phyloP scores from a whole-genome alignment of 2,329 filamentous ascomycete species.

The Cladosporium sp. region DNA sequence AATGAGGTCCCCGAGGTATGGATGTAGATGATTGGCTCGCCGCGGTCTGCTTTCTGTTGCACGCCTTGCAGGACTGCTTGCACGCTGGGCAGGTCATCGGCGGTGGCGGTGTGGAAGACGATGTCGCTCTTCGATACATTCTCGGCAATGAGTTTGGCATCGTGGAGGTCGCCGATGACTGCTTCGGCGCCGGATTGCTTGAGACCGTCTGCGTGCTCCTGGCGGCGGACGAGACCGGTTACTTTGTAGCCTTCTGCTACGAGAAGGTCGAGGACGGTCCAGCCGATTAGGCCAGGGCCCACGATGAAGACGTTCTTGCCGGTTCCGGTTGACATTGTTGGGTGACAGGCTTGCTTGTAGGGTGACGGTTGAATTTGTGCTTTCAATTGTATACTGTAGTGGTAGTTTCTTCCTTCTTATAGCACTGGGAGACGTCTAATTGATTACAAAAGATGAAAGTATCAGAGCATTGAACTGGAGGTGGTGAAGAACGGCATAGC shows the following conservation, averaged over 20 bases:
- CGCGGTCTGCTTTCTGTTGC: conserved; percentile 38
- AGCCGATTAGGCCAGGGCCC: conserved; percentile 51
- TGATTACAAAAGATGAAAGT: not conserved
- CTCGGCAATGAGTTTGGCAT: conserved; percentile 42
- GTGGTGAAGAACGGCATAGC: not conserved
- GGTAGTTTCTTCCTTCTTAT: not conserved
- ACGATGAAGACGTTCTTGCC: conserved; percentile 44
- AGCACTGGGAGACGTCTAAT: not conserved
- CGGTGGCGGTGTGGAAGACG: conserved; percentile 52
- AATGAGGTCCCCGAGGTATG: conserved; percentile 50
- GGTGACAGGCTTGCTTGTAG: conserved; percentile 38
- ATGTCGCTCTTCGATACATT: conserved; percentile 44
- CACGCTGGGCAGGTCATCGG: conserved; percentile 49
- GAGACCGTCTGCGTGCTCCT: conserved; percentile 40
- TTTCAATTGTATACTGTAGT: not conserved
- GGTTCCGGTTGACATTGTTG: conserved; percentile 23
- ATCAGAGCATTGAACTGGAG: not conserved
- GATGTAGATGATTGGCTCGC: conserved; percentile 48
- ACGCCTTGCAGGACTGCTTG: conserved; percentile 49
- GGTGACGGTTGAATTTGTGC: not conserved
- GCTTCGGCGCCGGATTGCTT: conserved; percentile 40
- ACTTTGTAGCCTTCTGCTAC: conserved; percentile 45
- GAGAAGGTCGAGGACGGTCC: conserved; percentile 49
- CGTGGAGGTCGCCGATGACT: conserved; percentile 45
- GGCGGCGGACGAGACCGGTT: conserved; percentile 45